Conservation (phyloP, 2,329 filamentous ascomycete species). For the Cercospora sesami region DNA sequence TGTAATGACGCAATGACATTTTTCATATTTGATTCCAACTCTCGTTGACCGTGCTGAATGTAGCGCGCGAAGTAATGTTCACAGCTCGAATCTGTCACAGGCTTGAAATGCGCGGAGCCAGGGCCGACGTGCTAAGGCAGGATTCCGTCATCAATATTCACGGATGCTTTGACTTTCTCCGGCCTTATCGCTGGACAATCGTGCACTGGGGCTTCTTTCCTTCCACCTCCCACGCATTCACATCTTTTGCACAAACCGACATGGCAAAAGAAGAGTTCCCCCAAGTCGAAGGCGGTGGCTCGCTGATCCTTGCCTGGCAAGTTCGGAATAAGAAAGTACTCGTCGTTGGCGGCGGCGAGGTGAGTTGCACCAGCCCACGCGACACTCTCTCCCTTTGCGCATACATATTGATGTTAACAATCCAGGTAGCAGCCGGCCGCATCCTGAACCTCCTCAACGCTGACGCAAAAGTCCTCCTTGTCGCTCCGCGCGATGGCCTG, state of each 20-base stretch:
- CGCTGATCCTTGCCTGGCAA: constrained; percentile 94
- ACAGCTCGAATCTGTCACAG: not conserved
- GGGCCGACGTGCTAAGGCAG: not conserved
- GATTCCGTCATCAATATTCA: constrained; percentile 6
- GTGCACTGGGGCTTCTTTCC: not conserved
- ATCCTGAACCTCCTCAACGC: constrained; percentile 94
- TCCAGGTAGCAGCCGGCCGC: constrained; percentile 87
- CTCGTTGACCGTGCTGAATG: not conserved
- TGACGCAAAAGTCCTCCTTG: constrained; percentile 83
- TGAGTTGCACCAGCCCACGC: constrained; percentile 46
- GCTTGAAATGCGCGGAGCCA: not conserved
- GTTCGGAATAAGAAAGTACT: constrained; percentile 83
- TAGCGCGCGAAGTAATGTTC: not conserved
- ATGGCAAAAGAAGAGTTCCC: constrained; percentile 56
- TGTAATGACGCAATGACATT: not conserved
- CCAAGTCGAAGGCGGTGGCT: constrained; percentile 83
- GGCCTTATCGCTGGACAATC: constrained; percentile 6
- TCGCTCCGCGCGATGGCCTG: constrained; percentile 76
- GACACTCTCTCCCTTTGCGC: not conserved
- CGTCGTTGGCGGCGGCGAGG: constrained; percentile 94
- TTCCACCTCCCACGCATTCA: not conserved
- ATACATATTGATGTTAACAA: constrained; percentile 17
- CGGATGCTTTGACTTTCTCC: constrained; percentile 6
- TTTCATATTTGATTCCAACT: not conserved
- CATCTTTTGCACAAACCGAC: not conserved